Percentiles rank a stretch among this genome's conserved stretches.
Evolutionary conservation across 2,329 filamentous ascomycete genomes (phyloP).

Genomic region (Stagonosporopsis tanaceti): DNA sequence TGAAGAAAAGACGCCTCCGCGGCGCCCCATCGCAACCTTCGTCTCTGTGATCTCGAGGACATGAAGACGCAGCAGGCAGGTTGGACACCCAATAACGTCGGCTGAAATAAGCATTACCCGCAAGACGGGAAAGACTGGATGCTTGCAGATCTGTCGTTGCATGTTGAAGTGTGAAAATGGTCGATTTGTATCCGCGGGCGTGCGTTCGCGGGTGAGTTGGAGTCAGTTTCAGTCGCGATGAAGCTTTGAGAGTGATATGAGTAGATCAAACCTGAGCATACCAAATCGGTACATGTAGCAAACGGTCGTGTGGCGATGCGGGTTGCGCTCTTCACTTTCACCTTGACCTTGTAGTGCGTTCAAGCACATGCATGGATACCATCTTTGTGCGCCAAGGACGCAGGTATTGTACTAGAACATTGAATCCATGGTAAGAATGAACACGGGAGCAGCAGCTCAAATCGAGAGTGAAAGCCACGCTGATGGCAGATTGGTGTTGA

Average conservation of each 20-base stretch:
- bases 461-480: too few relatives aligned
- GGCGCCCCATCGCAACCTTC: constrained; percentile 14
- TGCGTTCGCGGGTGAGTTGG: not conserved
- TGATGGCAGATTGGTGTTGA: not conserved
- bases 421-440: not conserved
- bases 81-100: constrained; percentile 2
- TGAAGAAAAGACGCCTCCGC: constrained; percentile 26
- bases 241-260: not conserved
- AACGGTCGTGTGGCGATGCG: not conserved
- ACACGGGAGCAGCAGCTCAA: too few relatives aligned
- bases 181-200: not conserved
- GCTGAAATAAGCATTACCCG: not conserved
- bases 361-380: not conserved
- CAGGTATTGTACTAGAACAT: not conserved
- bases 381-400: not conserved
- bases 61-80: constrained; percentile 14
- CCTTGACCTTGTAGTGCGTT: not conserved
- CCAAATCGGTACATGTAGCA: not conserved
- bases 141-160: not conserved
- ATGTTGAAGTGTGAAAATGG: not conserved
- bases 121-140: not conserved
- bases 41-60: constrained; percentile 16
- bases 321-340: not conserved
- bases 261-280: not conserved
- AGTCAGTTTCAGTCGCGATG: not conserved